Base-by-base conservation (phyloP, 2,329 filamentous ascomycete species). In the Penicillium nordicum region DNA sequence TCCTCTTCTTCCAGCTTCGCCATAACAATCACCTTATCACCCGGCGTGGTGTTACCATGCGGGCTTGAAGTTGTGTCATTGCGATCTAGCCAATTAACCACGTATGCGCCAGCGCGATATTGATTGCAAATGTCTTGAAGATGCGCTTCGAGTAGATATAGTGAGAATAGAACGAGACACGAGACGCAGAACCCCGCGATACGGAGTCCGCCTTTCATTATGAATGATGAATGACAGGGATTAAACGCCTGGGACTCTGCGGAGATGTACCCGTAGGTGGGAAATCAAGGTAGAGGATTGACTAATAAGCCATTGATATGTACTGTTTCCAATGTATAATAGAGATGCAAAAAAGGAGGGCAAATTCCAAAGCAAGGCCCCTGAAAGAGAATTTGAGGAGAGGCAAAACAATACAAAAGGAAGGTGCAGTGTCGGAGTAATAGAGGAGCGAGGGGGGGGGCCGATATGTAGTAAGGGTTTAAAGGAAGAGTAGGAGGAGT, bases 1-100 rank as follows among this genome's bases (percentile, higher is more conserved):
- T 76, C 67, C 57, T 81, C 78, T 29, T 69, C 70, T 38, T 73
- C 67, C 14, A 79, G 55, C 57, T 71, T 77, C 16, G 77, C 78
- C 70, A 80, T 76, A 27, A 78, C 72, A 50, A 78, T 72, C 12
- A 74, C 70, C 47, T 77, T 77, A 61, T 77, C 73, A 6, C 64
- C 67, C 2, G 57, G 53, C 2, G 43, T 45, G 32, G 38, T 59
- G 37, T 60, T 50, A 41, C 53, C 46, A 3, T 55, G 30, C 23
- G 51, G 57, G 29, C 7, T 52, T 27, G 52, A 44, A 14, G 18
- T 43, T n/a, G 52, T 53, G 14, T 59, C 53, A 34, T 60, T 62
- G 50, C 46, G 60, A 48, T 67, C 63, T 44, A 68, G 43, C 67
- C 66, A 73, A 41, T 71, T 64, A n/a, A 65, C 51, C 50, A 75